Evolutionary conservation across 2,329 filamentous ascomycete species (phyloP).

Genomic region (Fusarium sp.): DNA sequence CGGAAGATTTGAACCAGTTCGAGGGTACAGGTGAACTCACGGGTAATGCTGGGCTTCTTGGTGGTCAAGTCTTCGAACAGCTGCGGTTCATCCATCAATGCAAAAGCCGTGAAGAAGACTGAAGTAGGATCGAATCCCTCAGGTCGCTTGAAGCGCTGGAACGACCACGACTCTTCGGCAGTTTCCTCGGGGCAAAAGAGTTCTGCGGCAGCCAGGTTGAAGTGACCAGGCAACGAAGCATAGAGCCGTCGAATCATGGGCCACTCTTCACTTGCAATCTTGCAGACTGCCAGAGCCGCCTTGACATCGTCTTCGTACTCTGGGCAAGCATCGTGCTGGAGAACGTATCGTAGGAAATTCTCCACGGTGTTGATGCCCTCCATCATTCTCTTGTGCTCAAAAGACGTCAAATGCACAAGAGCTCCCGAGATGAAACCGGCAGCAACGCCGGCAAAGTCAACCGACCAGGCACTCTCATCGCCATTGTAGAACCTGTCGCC

Average conservation of each 20-base stretch:
- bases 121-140: conserved; percentile 59
- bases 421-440: conserved; percentile 81
- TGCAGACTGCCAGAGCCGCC: conserved; percentile 76
- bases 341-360: conserved; percentile 91
- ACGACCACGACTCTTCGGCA: conserved; percentile 50
- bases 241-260: conserved; percentile 69
- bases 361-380: conserved; percentile 76
- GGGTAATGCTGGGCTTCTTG: conserved; percentile 54
- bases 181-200: conserved; percentile 68
- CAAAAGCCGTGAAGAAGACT: conserved; percentile 62
- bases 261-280: conserved; percentile 76
- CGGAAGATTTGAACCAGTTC: conserved; percentile 70
- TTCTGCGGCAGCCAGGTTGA: conserved; percentile 82
- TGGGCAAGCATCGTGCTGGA: conserved; percentile 87
- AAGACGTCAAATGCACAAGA: conserved; percentile 70
- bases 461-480: conserved; percentile 72
- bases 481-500: conserved; percentile 65
- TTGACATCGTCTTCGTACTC: conserved; percentile 80
- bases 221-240: conserved; percentile 77
- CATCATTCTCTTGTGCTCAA: conserved; percentile 69
- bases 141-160: conserved; percentile 51
- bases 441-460: conserved; percentile 85
- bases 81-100: conserved; percentile 55
- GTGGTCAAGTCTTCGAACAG: conserved; percentile 50
- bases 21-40: conserved; percentile 69